phyloP scores from a whole-genome alignment of 495 filamentous ascomycete genomes.

The Aspergillus ellipticus region DNA sequence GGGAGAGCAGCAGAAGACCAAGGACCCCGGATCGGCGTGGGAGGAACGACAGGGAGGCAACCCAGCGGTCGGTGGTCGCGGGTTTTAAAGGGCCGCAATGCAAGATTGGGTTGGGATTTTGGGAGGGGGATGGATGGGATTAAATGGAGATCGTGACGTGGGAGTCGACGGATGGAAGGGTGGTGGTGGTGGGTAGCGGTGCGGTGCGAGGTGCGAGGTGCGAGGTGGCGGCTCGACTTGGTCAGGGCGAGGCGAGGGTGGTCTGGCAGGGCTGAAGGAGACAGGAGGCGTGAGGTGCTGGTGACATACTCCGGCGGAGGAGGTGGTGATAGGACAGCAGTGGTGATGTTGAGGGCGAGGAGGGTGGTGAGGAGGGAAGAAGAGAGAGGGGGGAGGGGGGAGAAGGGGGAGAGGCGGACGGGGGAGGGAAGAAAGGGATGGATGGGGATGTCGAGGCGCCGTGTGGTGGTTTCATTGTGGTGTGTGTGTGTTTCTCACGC shows the following conservation, averaged over 20 bases:
- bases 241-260: slow-evolving; percentile 26
- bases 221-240: slow-evolving; percentile 19
- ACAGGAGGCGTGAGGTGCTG: slow-evolving; percentile 18
- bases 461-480: slow-evolving; percentile 30
- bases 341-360: slow-evolving; percentile 14
- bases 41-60: not conserved
- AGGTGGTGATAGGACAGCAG: slow-evolving; percentile 13
- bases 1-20: not conserved
- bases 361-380: slow-evolving; percentile 16
- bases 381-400: slow-evolving; percentile 15
- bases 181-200: slow-evolving; percentile 12
- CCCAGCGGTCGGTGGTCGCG: not conserved
- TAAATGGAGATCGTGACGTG: slow-evolving; percentile 16
- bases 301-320: slow-evolving; percentile 30
- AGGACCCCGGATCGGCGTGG: not conserved
- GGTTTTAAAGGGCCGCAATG: not conserved
- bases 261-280: slow-evolving; percentile 20
- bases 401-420: slow-evolving; percentile 18
- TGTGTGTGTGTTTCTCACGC: slow-evolving; percentile 20
- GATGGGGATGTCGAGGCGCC: slow-evolving; percentile 23
- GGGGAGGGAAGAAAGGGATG: slow-evolving; percentile 25
- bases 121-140: not conserved
- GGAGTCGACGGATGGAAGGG: slow-evolving; percentile 7
- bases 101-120: too few relatives aligned
- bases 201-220: slow-evolving; percentile 14